Base-by-base conservation (phyloP, 169 alveolate genomes). In the Theileria orientalis region DNA sequence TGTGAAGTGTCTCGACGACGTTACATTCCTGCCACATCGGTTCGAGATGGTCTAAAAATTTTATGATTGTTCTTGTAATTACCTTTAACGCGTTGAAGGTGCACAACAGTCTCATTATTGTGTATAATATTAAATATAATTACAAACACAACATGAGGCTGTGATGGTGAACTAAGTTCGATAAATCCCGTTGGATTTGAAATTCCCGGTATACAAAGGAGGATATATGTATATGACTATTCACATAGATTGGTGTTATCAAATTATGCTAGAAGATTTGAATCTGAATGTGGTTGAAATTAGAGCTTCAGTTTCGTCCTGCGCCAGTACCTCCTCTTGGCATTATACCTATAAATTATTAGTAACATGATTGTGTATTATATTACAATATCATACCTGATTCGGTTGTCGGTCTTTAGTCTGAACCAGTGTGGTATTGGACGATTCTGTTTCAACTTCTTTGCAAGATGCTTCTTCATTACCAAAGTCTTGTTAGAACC, bases 381-480 rank as follows among this genome's bases (percentile, higher is more conserved):
- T 2, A 13, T 9, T 49, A 33, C 0, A 21, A 6, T 30, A 77
- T 52, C 54, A 14, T 91, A 95, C 97, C 98, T 94, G 83, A 95
- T 95, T 66, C 90, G 93, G 74, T 90, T 91, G 84, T 93, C 97
- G 40, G 96, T 93, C 90, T 91, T 93, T 89, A 94, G 90, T 87
- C 99, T 94, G 82, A 92, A 91, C 99, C 99, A 96, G 85, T 94
- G 96, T 52, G 99, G 98, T 75, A 95, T 90, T 41, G 97, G 98
- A 83, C 98, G 92, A 86, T 96, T 96, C 89, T 95, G 97, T 91
- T 93, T 94, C 91, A 91, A 93, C 91, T 94, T 94, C 91, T 94
- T 95, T 47, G 95, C 98, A 76, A 95, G 84, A 86, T 87, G 95
- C 83, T 90, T 93, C 92, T 96, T 96, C 75, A 94, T 91, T 67